Evolutionary conservation across 2,329 filamentous ascomycete genomes (phyloP), one percentile per base, ranked within the genome.

Genomic region (Botrytis paeoniae): DNA sequence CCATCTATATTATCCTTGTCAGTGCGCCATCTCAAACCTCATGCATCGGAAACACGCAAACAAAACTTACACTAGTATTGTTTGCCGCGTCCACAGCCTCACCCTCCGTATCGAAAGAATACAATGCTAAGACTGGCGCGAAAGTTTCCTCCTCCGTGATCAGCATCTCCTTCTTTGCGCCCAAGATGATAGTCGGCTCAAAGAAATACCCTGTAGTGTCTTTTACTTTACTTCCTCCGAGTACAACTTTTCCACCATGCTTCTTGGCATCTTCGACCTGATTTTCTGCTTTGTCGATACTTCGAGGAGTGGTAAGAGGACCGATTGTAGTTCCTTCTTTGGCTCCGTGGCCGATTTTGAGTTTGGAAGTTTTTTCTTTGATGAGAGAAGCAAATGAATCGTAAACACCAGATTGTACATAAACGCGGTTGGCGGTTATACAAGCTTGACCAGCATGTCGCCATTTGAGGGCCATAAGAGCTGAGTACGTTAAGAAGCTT

Each of bases 251-350:
- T 1, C 88, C 92, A 4, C 91, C 91, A 57, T 87, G 85, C 71
- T 85, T 85, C 71, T 85, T 85, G 5, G 91, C 92, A 80, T 93
- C 89, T 63, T 87, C 85, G 45, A 93, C 88, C 75, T 93, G 89
- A 60, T 82, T 82, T 16, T 84, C 81, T 9, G 86, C 87, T 80
- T 91, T 91, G 61, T 87, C 85, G 6, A 89, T 80, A 65, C 84
- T 85, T 45, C 86, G 83, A 9, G 85, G 83, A 16, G 86, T 89
- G 1, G 87, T 91, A 5, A 89, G 84, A 2, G 88, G 87, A 0
- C 89, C 89, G 83, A 91, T 87, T 0, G 88, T 90, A 0, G 86
- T 88, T 66, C 80, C 84, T n/a, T 85, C 82, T 2, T 85, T 83
- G 7, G 86, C 83, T 18, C 90, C 90, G 78, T 92, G 89, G 12